A percentile compares a stretch with the other conserved stretches of the same genome.
Evolutionary conservation across 805 yeast genomes (phyloP).

Genomic region (Zygosaccharomyces pseudorouxii): DNA sequence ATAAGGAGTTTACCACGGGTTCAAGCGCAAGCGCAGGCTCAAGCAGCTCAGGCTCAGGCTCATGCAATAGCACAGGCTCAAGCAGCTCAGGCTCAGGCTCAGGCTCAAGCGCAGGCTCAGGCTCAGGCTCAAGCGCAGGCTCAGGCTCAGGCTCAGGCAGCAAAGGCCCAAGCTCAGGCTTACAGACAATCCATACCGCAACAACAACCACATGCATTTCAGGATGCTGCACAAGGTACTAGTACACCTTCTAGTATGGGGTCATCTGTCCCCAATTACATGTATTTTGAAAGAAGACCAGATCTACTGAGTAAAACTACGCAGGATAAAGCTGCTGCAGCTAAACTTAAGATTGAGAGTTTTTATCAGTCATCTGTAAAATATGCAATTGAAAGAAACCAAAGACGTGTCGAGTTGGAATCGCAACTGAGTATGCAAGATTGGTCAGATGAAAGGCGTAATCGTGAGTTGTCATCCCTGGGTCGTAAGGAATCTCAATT

Average conservation of each 20-base stretch:
- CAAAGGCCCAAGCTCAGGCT: slow-evolving; percentile 22
- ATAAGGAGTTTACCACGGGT: slow-evolving; percentile 20
- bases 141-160: slow-evolving; percentile 24
- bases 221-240: slow-evolving; percentile 23
- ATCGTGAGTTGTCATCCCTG: slow-evolving; percentile 71
- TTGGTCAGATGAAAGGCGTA: slow-evolving; percentile 79
- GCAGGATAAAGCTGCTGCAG: slow-evolving; percentile 80
- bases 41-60: slow-evolving; percentile 22
- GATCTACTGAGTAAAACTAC: slow-evolving; percentile 65
- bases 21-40: slow-evolving; percentile 15
- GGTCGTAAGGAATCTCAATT: slow-evolving; percentile 89
- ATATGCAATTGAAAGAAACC: slow-evolving; percentile 94
- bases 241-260: slow-evolving; percentile 10
- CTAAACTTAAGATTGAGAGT: slow-evolving; percentile 76
- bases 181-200: slow-evolving; percentile 28
- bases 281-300: slow-evolving; percentile 78
- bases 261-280: slow-evolving; percentile 41
- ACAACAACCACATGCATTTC: slow-evolving; percentile 24
- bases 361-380: slow-evolving; percentile 79
- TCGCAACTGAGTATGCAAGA: slow-evolving; percentile 62
- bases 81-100: slow-evolving; percentile 23
- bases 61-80: slow-evolving; percentile 15
- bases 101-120: slow-evolving; percentile 24
- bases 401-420: slow-evolving; percentile 82
- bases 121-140: slow-evolving; percentile 22